Percentiles rank a stretch among this genome's conserved stretches.
phyloP scores from a whole-genome alignment of 2,329 filamentous ascomycete genomes.

The Phaeosphaeria sp. region DNA sequence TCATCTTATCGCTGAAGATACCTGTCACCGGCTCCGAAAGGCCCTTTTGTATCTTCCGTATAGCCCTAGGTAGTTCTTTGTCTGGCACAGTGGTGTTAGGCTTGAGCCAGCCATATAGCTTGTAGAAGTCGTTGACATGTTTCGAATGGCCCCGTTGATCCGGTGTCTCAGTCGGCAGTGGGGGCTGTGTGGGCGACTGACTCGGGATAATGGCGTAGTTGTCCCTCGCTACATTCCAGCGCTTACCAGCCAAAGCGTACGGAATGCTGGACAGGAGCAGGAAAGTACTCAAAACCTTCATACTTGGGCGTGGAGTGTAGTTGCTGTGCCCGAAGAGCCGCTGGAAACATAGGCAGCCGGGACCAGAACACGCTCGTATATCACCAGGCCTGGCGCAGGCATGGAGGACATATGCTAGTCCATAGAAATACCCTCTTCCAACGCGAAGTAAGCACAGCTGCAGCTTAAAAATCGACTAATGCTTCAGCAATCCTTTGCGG shows the following conservation, averaged over 20 bases:
- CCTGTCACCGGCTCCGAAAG: conserved; percentile 34
- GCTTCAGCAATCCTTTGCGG: not conserved
- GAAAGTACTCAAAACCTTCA: not conserved
- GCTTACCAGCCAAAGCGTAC: conserved; percentile 6
- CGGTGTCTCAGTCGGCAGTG: conserved; percentile 9
- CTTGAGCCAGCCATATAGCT: conserved; percentile 35
- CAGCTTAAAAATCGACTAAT: not conserved
- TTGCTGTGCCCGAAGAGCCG: not conserved
- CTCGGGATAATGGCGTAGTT: conserved; percentile 32
- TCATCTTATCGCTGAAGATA: conserved; percentile 32
- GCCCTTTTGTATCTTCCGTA: conserved; percentile 35
- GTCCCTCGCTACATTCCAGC: conserved; percentile 8
- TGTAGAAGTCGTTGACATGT: conserved; percentile 40
- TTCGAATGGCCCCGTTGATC: conserved; percentile 28
- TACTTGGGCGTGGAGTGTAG: not conserved
- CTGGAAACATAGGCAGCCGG: not conserved
- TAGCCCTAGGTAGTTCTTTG: conserved; percentile 28
- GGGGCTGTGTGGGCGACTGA: conserved; percentile 11
- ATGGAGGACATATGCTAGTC: not conserved
- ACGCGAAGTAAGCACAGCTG: not conserved
- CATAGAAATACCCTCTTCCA: not conserved
- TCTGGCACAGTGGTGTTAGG: conserved; percentile 29
- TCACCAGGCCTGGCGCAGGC: not conserved
- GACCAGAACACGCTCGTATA: conserved; percentile 1
- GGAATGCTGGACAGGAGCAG: conserved; percentile 11